phyloP scores from a whole-genome alignment of 2,329 filamentous ascomycete species.

The Ophiostoma sp. region DNA sequence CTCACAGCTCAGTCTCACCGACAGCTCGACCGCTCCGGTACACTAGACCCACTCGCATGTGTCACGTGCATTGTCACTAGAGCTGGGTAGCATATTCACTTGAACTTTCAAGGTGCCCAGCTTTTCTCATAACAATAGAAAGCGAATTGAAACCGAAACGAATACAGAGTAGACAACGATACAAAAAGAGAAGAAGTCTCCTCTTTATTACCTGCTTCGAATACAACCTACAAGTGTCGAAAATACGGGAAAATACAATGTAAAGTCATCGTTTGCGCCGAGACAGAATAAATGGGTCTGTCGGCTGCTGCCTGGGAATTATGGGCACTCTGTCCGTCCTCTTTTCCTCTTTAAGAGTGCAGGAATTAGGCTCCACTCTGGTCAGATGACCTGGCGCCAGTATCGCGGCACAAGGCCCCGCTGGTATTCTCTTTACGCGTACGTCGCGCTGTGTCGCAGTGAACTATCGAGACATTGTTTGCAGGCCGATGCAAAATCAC shows the following conservation, averaged over 20 bases:
- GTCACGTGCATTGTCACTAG: background rate
- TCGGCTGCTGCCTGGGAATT: conserved; percentile 19
- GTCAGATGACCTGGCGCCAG: conserved; percentile 32
- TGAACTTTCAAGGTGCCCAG: background rate
- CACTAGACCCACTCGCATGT: background rate
- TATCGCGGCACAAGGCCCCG: conserved; percentile 25
- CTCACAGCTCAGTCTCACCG: background rate
- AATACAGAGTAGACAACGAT: too few relatives aligned
- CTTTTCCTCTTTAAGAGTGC: background rate
- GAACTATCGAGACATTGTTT: background rate
- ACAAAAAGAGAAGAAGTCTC: background rate
- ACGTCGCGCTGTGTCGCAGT: background rate
- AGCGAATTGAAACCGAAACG: too few relatives aligned
- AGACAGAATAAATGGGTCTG: background rate
- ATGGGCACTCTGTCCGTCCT: background rate
- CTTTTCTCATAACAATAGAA: too few relatives aligned
- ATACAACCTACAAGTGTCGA: background rate
- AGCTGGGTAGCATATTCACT: background rate
- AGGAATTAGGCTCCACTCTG: conserved; percentile 14
- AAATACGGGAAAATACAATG: background rate
- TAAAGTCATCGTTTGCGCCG: conserved; percentile 1
- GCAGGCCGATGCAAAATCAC: background rate
- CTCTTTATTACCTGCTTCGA: background rate
- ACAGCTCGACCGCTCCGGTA: background rate
- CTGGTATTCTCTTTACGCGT: conserved; percentile 13